These are phyloP conservation scores for Plasmopara muralis DNA, from an alignment of 352 stramenopile genomes.

Conservation along the genomic window DNA sequence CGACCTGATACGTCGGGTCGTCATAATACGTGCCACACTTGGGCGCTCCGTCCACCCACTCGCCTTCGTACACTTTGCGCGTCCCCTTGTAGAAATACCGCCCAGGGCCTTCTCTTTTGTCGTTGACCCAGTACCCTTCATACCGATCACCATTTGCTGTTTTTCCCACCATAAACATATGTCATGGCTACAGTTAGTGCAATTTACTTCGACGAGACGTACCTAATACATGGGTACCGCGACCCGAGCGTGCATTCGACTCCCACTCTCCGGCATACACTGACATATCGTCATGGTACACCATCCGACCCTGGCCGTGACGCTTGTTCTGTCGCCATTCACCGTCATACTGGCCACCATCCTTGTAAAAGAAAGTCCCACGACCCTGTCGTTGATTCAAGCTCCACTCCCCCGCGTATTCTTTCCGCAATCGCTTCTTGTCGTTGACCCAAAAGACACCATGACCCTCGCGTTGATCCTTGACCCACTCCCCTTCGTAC, in stretches of 20 bases:
- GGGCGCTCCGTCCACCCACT: constrained; percentile 77
- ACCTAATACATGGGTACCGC: constrained; percentile 60
- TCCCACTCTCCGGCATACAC: constrained; percentile 87
- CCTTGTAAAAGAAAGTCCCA: constrained; percentile 78
- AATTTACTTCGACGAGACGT: not conserved
- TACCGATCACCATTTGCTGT: constrained; percentile 81
- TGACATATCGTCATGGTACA: constrained; percentile 56
- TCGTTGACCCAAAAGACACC: constrained; percentile 75
- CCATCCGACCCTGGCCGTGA: constrained; percentile 69
- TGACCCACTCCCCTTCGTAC: constrained; percentile 83
- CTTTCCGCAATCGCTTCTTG: constrained; percentile 68
- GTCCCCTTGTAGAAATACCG: constrained; percentile 81
- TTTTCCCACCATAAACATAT: too few species aligned
- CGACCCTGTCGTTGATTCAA: constrained; percentile 64
- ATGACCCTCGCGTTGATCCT: constrained; percentile 76
- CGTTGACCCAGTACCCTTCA: constrained; percentile 81
- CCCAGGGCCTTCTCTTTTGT: constrained; percentile 85
- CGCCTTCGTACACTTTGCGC: constrained; percentile 82
- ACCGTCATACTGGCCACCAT: constrained; percentile 78
- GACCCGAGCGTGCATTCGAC: constrained; percentile 61
- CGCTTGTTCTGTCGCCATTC: constrained; percentile 70
- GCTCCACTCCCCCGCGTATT: constrained; percentile 79
- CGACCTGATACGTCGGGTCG: constrained; percentile 27
- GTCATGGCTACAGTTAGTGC: too few species aligned
- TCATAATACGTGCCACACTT: constrained; percentile 72